Percentiles rank a stretch among this genome's conserved stretches.
Evolutionary conservation across 768 basidiomycete species (phyloP).

Genomic region (Lactarius quietus): DNA sequence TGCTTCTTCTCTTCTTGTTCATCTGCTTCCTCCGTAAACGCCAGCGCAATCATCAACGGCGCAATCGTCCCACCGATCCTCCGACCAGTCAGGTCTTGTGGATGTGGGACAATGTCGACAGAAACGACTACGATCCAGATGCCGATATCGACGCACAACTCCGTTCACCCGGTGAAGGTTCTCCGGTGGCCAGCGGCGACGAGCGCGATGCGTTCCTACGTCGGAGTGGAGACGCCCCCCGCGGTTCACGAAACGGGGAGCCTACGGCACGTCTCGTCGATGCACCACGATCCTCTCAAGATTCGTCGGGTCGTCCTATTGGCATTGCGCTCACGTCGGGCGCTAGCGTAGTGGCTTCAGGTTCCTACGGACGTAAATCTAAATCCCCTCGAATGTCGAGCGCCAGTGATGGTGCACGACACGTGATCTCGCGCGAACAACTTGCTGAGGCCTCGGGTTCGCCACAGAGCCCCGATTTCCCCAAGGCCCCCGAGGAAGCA

Average conservation of each 20-base stretch:
- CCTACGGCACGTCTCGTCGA: conserved; percentile 21
- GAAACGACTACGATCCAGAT: conserved; percentile 12
- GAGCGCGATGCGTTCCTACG: conserved; percentile 64
- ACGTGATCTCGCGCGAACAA: conserved; percentile 20
- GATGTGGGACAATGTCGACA: conserved; percentile 26
- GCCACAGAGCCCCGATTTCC: background rate
- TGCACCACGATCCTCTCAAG: conserved; percentile 6
- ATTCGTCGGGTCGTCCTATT: conserved; percentile 12
- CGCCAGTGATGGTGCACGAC: background rate
- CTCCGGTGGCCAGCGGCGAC: conserved; percentile 65
- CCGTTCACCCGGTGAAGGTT: conserved; percentile 54
- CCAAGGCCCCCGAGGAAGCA: conserved; percentile 8
- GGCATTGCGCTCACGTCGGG: conserved; percentile 15
- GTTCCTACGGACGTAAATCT: background rate
- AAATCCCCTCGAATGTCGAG: background rate
- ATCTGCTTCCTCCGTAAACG: conserved; percentile 37
- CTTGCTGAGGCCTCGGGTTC: conserved; percentile 1
- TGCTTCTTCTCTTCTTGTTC: conserved; percentile 19
- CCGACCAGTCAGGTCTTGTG: conserved; percentile 22
- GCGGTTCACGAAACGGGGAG: background rate
- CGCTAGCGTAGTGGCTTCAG: background rate
- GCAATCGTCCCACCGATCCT: background rate
- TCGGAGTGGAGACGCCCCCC: conserved; percentile 28
- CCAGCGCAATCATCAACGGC: conserved; percentile 29
- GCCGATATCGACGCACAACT: conserved; percentile 24